phyloP scores from a whole-genome alignment of 352 stramenopile species.

The Globisporangium echinulatum region DNA sequence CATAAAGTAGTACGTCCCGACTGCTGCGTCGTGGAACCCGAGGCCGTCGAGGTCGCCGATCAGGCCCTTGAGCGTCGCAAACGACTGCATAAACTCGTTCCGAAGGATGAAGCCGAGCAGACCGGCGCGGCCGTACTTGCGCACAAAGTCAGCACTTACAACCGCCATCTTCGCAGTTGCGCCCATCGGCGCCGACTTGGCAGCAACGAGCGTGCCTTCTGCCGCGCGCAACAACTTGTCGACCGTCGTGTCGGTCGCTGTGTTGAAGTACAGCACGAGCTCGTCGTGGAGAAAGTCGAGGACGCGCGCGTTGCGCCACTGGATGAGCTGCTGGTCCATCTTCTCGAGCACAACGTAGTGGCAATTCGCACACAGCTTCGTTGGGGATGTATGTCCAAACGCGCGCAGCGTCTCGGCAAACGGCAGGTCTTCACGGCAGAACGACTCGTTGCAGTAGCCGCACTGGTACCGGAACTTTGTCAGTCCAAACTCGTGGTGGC shows the following conservation, averaged over 20 bases:
- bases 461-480: conserved; percentile 83
- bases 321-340: conserved; percentile 66
- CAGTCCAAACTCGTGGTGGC: conserved; percentile 66
- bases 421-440: conserved; percentile 67
- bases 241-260: conserved; percentile 66
- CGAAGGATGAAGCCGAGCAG: conserved; percentile 79
- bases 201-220: conserved; percentile 66
- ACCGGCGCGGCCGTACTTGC: conserved; percentile 74
- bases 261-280: conserved; percentile 73
- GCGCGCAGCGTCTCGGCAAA: conserved; percentile 51
- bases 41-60: conserved; percentile 76
- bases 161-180: conserved; percentile 80
- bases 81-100: conserved; percentile 88
- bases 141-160: conserved; percentile 79
- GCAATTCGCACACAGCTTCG: conserved; percentile 68
- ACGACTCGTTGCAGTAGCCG: conserved; percentile 76
- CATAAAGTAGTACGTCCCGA: conserved; percentile 88
- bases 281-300: conserved; percentile 66
- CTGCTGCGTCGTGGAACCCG: conserved; percentile 77
- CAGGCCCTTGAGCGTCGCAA: conserved; percentile 74
- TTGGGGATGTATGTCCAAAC: conserved; percentile 51
- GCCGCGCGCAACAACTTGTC: conserved; percentile 83
- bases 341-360: conserved; percentile 68
- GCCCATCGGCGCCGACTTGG: conserved; percentile 74
- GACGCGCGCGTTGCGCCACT: conserved; percentile 77